Evolutionary conservation across 2,329 filamentous ascomycete genomes (phyloP), one percentile per base, ranked within the genome.

Genomic region (Aspergillus calidoustus): DNA sequence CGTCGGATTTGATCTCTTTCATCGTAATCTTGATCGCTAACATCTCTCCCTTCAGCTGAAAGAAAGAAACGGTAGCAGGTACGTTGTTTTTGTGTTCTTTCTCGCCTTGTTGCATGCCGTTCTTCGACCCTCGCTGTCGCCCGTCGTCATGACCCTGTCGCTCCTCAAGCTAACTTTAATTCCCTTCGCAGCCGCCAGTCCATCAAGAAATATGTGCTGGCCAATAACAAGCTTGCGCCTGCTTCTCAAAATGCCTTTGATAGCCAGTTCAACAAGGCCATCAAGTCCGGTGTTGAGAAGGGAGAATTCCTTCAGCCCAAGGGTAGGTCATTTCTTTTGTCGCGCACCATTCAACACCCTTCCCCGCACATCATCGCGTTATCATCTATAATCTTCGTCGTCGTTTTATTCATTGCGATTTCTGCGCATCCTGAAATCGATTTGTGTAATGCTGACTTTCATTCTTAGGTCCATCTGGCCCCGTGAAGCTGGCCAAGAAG

Each of bases 401-500:
- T 3, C 5, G 34, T 15, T 41, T 41, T 41, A 15, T 41, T 15
- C 11, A 41, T 41, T 15, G 11, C 34, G 11, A 13, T 15, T 41
- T 41, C 13, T 15, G 34, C 15, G 34, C 34, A 41, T 15, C 13
- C 11, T 17, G 15, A 41, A 41, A 41, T 17, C 34, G 4, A 41
- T 1, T 13, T 15, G 46, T 52, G 46, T 56, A 56, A 50, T 52
- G 23, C 72, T 77, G 65, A 78, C 74, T 71, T 63, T 55, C 43
- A 57, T 43, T 50, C 61, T 55, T 62, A 93, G 90, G 91, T 72
- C 85, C 92, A 63, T 97, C 93, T 66, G 93, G 93, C 64, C 91
- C 92, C 69, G 92, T 95, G 80, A 97, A 97, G 89, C 89, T 97
- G 63, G 90, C 90, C 63, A 94, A 94, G 88, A 93, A 92, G 84